Conservation (phyloP, 208 protist species). For the Leishmania braziliensis region DNA sequence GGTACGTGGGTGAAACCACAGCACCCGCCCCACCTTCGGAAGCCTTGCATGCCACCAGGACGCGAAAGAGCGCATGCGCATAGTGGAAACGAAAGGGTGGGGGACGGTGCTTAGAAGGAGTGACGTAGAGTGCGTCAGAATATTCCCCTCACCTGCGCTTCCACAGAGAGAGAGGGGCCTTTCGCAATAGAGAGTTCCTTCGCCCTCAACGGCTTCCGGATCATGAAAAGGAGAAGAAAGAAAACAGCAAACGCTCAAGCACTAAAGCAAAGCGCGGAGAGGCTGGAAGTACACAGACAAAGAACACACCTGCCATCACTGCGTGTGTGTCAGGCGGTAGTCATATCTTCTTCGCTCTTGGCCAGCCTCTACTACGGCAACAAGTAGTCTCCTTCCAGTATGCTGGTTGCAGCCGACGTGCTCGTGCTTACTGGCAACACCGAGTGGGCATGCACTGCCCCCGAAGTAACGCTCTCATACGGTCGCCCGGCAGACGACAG, state of each 20-base stretch:
- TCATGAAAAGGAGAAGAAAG: no score
- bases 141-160: no score
- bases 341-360: neutral
- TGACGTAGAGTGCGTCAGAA: no score
- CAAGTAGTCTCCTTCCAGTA: slow-evolving; percentile 7
- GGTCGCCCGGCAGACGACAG: neutral
- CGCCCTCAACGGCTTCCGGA: no score
- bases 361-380: neutral
- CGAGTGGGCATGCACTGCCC: neutral
- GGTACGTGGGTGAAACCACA: neutral
- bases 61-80: no score
- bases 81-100: neutral
- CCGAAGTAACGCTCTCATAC: neutral
- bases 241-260: neutral
- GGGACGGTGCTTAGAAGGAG: neutral
- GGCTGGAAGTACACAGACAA: neutral
- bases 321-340: neutral
- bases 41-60: neutral
- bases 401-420: slow-evolving; percentile 21
- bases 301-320: neutral
- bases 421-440: neutral
- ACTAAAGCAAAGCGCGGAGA: neutral
- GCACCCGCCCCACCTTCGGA: neutral
- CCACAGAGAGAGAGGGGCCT: no score
- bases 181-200: no score